Conservation (phyloP, 768 basidiomycete species). For the Calocera viscosa region DNA sequence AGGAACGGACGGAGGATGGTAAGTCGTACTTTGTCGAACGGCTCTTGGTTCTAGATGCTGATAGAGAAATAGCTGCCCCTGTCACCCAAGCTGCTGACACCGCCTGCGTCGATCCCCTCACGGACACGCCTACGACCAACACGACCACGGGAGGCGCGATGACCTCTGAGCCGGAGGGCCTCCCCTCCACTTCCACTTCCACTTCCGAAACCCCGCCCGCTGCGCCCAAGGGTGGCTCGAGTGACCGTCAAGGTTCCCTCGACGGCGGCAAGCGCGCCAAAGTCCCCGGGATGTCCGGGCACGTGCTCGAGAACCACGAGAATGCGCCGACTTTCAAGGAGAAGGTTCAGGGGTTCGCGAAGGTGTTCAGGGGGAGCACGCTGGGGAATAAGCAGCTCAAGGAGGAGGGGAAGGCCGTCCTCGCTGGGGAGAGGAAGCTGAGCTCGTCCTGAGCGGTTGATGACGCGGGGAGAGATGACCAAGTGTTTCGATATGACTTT, state of each 20-base stretch:
- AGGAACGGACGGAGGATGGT: conserved; percentile 9
- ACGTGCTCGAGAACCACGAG: background rate
- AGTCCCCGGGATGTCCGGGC: background rate
- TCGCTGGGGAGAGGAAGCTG: background rate
- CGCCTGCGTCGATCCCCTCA: background rate
- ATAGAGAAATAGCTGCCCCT: background rate
- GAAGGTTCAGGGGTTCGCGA: background rate
- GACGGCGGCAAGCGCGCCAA: background rate
- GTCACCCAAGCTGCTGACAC: background rate
- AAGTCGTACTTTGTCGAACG: background rate
- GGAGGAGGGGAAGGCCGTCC: background rate
- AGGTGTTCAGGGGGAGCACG: background rate
- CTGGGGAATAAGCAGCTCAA: background rate
- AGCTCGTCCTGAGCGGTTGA: background rate
- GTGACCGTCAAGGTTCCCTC: background rate
- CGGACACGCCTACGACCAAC: background rate
- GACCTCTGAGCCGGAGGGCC: background rate
- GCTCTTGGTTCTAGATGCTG: background rate
- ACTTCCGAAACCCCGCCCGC: background rate
- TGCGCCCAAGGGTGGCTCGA: background rate
- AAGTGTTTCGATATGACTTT: too few species aligned
- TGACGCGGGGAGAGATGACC: background rate
- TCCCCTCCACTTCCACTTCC: background rate
- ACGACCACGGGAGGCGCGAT: background rate
- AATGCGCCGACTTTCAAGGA: background rate